These are phyloP conservation scores for Fusarium udum DNA, from an alignment of 2,329 filamentous ascomycete species.

Conservation along the genomic window DNA sequence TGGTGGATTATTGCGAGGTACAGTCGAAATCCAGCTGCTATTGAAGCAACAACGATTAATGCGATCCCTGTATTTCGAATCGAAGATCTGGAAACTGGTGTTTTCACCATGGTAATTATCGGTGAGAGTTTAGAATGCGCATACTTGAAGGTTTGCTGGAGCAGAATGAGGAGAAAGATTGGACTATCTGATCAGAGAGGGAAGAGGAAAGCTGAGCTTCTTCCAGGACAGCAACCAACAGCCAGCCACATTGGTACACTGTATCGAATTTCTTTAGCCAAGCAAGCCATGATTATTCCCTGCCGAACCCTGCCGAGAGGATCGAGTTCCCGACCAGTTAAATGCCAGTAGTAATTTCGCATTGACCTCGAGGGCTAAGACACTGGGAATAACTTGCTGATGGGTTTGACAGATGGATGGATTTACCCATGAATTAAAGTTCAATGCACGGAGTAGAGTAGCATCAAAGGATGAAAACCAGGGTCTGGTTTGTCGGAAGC, in stretches of 20 bases:
- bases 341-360: too few species aligned
- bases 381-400: too few species aligned
- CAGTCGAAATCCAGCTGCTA: too few species aligned
- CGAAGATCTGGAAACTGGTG: not conserved
- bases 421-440: not conserved
- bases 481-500: not conserved
- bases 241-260: not conserved
- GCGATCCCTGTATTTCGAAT: not conserved
- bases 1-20: not conserved
- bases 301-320: rapidly evolving
- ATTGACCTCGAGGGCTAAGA: not conserved
- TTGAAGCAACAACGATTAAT: too few species aligned
- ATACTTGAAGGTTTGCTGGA: not conserved
- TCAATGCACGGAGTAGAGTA: not conserved
- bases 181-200: not conserved
- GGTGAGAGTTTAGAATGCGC: too few species aligned
- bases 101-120: not conserved
- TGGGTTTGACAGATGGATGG: not conserved
- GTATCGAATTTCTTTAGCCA: not conserved
- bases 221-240: not conserved
- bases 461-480: not conserved
- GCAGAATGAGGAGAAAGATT: too few species aligned
- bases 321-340: not conserved
- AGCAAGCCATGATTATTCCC: not conserved
- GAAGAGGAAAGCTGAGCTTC: not conserved